These are phyloP conservation scores for Triangularia verruculosa DNA, from an alignment of 2,329 filamentous ascomycete species.

Conservation along the genomic window DNA sequence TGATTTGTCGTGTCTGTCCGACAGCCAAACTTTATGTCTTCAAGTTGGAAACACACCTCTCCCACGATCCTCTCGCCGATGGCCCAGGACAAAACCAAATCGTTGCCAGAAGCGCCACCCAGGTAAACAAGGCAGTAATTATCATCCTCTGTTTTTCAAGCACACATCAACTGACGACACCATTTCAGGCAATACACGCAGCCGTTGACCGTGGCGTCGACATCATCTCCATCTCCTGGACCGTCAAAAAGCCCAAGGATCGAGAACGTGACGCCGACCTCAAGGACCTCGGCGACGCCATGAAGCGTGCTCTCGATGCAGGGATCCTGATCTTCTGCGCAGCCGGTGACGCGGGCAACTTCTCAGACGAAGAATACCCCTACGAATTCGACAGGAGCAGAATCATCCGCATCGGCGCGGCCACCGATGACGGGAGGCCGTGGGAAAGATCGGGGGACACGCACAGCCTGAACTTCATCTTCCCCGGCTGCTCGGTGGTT, in stretches of 20 bases:
- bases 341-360: slow-evolving; percentile 32
- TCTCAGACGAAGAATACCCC: slow-evolving; percentile 20
- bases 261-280: slow-evolving; percentile 12
- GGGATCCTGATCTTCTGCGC: slow-evolving; percentile 41
- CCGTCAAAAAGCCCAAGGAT: slow-evolving; percentile 27
- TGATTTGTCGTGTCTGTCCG: slow-evolving; percentile 31
- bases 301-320: slow-evolving; percentile 26
- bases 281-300: slow-evolving; percentile 29
- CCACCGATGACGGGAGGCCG: slow-evolving; percentile 12
- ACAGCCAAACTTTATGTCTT: slow-evolving; percentile 24
- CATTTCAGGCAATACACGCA: slow-evolving; percentile 28
- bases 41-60: slow-evolving; percentile 7
- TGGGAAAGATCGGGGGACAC: slow-evolving; percentile 24
- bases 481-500: slow-evolving; percentile 32
- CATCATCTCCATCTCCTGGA: slow-evolving; percentile 41
- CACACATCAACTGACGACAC: not conserved
- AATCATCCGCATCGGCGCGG: slow-evolving; percentile 32
- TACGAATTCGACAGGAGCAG: slow-evolving; percentile 6
- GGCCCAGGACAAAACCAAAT: not conserved
- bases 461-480: slow-evolving; percentile 31
- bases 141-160: not conserved
- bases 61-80: not conserved
- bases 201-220: slow-evolving; percentile 33
- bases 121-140: slow-evolving; percentile 22
- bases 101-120: not conserved